Evolutionary conservation across 1,139 yeast genomes (phyloP).

Genomic region (Geotrichum cucujoidarum): DNA sequence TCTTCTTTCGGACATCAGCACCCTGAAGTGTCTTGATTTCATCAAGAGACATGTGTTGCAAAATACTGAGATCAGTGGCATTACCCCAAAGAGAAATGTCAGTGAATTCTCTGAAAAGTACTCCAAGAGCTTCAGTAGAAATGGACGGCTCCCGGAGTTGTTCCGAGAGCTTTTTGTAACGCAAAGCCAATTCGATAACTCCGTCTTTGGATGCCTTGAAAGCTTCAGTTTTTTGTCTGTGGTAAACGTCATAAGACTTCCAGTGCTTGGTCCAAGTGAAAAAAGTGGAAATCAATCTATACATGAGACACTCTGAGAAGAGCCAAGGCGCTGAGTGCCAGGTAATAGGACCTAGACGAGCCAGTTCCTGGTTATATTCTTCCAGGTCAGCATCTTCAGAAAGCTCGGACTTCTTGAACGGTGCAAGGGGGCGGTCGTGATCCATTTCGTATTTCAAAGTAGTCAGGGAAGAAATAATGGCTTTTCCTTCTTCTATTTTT

Average conservation of each 20-base stretch:
- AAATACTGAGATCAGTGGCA: slow-evolving; percentile 86
- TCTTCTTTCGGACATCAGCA: slow-evolving; percentile 73
- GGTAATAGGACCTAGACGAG: slow-evolving; percentile 41
- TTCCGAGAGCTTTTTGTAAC: slow-evolving; percentile 51
- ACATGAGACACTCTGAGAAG: slow-evolving; percentile 76
- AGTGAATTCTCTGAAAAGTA: slow-evolving; percentile 57
- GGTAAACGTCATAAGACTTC: slow-evolving; percentile 67
- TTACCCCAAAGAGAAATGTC: slow-evolving; percentile 97
- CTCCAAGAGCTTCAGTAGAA: slow-evolving; percentile 47
- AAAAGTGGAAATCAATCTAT: slow-evolving; percentile 54
- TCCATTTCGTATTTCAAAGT: slow-evolving; percentile 34
- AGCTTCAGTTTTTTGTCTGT: slow-evolving; percentile 61
- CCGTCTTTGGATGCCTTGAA: slow-evolving; percentile 73
- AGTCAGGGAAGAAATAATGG: slow-evolving; percentile 37
- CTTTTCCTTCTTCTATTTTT: slow-evolving; percentile 36
- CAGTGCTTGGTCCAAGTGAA: slow-evolving; percentile 45
- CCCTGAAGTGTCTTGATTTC: slow-evolving; percentile 92
- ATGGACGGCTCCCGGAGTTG: slow-evolving; percentile 36
- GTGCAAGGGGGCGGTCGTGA: slow-evolving; percentile 30
- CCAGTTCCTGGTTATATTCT: slow-evolving; percentile 41
- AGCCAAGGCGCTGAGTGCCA: slow-evolving; percentile 96
- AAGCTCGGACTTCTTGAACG: slow-evolving; percentile 25
- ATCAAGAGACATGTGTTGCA: slow-evolving; percentile 63
- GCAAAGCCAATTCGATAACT: slow-evolving; percentile 72
- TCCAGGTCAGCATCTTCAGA: slow-evolving; percentile 30